A percentile compares a stretch with the other conserved stretches of the same genome.
Conservation (phyloP, 1,139 yeast genomes). For the Debaryomyces robertsiae region DNA sequence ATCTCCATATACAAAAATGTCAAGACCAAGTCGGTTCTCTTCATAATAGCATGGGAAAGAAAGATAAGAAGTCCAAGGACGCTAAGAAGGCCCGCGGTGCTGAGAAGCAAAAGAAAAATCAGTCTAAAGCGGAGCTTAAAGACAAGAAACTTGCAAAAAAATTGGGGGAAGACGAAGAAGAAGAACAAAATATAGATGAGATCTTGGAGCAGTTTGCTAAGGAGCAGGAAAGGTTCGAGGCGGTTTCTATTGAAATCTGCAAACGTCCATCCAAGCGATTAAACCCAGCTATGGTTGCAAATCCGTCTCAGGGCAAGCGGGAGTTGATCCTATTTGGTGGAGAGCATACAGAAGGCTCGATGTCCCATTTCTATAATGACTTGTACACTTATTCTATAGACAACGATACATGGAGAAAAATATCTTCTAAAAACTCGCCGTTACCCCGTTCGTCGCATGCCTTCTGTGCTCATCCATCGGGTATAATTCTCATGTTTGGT, state of each 20-base stretch:
- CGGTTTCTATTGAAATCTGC: conserved; percentile 61
- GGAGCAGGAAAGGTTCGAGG: conserved; percentile 78
- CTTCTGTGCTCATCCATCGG: conserved; percentile 92
- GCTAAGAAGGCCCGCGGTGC: conserved; percentile 90
- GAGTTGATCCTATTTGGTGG: conserved; percentile 92
- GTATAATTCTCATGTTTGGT: conserved; percentile 82
- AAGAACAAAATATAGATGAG: conserved; percentile 86
- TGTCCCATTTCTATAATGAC: conserved; percentile 79
- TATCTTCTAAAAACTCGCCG: conserved; percentile 83
- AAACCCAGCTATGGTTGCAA: conserved; percentile 74
- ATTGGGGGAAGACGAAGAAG: conserved; percentile 75
- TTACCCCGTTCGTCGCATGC: conserved; percentile 93
- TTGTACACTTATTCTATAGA: conserved; percentile 73
- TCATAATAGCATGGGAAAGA: conserved; percentile 65
- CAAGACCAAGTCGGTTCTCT: too few species aligned
- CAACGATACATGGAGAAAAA: conserved; percentile 78
- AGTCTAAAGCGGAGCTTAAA: conserved; percentile 71
- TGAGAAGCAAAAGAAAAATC: conserved; percentile 77
- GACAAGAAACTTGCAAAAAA: conserved; percentile 76
- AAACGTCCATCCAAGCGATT: conserved; percentile 66
- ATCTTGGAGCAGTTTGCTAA: conserved; percentile 75
- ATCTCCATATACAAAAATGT: too few species aligned
- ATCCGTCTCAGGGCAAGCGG: conserved; percentile 72
- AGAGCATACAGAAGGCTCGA: conserved; percentile 61
- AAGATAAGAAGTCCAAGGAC: conserved; percentile 81